Evolutionary conservation across 2,329 filamentous ascomycete genomes (phyloP).

Genomic region (Neoascochyta sp.): DNA sequence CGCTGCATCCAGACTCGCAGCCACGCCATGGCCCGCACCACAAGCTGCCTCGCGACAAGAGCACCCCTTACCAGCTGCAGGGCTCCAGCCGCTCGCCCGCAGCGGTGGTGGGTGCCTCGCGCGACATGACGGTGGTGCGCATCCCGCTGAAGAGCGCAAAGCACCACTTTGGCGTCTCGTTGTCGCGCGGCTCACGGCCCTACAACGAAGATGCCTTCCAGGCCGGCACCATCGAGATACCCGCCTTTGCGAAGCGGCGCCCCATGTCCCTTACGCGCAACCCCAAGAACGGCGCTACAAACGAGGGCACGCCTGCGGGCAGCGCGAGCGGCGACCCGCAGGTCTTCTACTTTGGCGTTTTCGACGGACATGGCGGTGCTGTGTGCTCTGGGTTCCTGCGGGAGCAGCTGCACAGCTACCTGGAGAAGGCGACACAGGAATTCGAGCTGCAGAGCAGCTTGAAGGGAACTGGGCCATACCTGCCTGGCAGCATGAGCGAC

Average conservation of each 20-base stretch:
- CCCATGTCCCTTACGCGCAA: constrained; percentile 59
- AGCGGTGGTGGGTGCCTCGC: constrained; percentile 35
- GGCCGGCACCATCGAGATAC: constrained; percentile 88
- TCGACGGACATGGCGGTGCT: constrained; percentile 89
- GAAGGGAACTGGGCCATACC: constrained; percentile 26
- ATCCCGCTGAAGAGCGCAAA: constrained; percentile 92
- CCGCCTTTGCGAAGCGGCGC: constrained; percentile 81
- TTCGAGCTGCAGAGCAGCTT: constrained; percentile 79
- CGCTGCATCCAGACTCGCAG: constrained; percentile 80
- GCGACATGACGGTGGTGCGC: constrained; percentile 88
- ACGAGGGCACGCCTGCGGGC: constrained; percentile 66
- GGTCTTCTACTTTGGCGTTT: constrained; percentile 95
- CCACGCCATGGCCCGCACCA: constrained; percentile 64
- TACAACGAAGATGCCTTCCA: constrained; percentile 95
- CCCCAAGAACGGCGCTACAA: constrained; percentile 29
- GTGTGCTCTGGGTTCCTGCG: constrained; percentile 85
- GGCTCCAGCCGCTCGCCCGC: constrained; percentile 33
- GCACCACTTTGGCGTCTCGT: constrained; percentile 84
- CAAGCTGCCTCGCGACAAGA: constrained; percentile 80
- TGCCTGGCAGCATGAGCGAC: constrained; percentile 26
- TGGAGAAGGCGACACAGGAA: constrained; percentile 72
- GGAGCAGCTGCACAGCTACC: constrained; percentile 80
- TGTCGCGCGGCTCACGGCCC: constrained; percentile 74
- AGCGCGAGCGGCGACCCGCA: constrained; percentile 85
- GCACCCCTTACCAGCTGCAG: constrained; percentile 65